A percentile compares a stretch with the other conserved stretches of the same genome.
Conservation (phyloP, 2,329 filamentous ascomycete genomes). For the Ophiostoma pallidulum region DNA sequence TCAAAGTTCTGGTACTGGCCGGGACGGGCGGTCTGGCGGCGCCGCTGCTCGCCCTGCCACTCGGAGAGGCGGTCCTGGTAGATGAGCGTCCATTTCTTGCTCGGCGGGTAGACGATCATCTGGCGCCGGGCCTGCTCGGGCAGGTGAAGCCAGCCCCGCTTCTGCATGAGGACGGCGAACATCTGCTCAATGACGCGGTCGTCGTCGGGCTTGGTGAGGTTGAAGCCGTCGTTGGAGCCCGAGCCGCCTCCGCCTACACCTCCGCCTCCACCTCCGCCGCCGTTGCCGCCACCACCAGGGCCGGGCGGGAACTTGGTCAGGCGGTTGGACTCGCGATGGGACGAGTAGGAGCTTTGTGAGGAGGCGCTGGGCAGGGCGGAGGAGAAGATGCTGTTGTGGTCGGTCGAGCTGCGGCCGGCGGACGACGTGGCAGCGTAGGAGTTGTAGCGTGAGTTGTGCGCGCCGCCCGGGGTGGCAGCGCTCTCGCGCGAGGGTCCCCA, state of each 20-base stretch:
- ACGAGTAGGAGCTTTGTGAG: constrained; percentile 46
- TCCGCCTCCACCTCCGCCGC: neutral
- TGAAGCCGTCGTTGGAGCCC: constrained; percentile 38
- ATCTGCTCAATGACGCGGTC: constrained; percentile 81
- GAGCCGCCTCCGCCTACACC: constrained; percentile 8
- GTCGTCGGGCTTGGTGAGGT: constrained; percentile 65
- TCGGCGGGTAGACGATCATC: constrained; percentile 89
- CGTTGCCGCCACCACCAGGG: neutral
- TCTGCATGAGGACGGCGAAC: constrained; percentile 91
- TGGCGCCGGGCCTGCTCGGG: constrained; percentile 89
- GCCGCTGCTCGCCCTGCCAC: constrained; percentile 88
- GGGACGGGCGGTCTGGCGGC: constrained; percentile 63
- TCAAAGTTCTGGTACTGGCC: constrained; percentile 61
- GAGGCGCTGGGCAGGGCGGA: constrained; percentile 46
- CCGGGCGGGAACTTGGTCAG: constrained; percentile 42
- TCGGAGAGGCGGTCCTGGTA: constrained; percentile 92
- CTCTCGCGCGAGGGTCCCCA: constrained; percentile 57
- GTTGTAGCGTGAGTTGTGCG: constrained; percentile 53
- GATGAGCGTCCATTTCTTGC: constrained; percentile 96
- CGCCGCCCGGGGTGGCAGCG: constrained; percentile 39
- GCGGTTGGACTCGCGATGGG: constrained; percentile 47
- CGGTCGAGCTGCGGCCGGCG: constrained; percentile 47
- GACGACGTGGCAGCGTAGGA: constrained; percentile 50
- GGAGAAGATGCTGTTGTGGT: constrained; percentile 46
- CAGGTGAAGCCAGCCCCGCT: constrained; percentile 93